phyloP scores from a whole-genome alignment of 2,329 filamentous ascomycete species.

The Trichoderma atroviride region DNA sequence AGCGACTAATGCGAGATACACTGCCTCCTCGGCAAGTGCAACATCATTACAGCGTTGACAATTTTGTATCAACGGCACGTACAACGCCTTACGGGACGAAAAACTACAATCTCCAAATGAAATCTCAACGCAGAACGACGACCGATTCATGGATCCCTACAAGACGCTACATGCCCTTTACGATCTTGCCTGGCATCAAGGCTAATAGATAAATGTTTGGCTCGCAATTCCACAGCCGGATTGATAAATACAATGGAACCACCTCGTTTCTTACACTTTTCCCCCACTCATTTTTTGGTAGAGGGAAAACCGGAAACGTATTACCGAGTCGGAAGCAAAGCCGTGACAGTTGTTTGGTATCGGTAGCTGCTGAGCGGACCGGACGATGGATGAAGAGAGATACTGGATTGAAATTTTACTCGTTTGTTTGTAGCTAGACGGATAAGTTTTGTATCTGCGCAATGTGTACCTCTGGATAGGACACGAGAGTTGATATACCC shows the following conservation, averaged over 20 bases:
- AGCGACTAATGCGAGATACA: background rate
- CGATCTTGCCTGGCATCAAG: background rate
- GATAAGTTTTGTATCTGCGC: background rate
- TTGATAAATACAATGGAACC: background rate
- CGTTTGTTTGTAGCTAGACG: background rate
- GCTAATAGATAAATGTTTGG: background rate
- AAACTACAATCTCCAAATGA: background rate
- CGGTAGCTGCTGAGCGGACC: background rate
- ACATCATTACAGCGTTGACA: background rate
- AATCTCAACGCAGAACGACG: background rate
- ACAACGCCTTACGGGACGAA: background rate
- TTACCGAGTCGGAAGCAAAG: background rate
- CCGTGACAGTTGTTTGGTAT: background rate
- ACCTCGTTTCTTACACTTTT: background rate
- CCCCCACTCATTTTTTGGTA: background rate
- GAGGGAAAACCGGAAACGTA: background rate
- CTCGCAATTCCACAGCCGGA: background rate
- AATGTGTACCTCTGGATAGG: constrained; percentile 3
- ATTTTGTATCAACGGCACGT: background rate
- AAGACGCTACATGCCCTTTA: background rate
- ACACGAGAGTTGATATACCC: constrained; percentile 16
- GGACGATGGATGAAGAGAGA: background rate
- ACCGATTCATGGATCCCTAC: background rate
- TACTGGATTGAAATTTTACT: background rate
- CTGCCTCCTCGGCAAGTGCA: background rate